Conservation (phyloP, 768 basidiomycete genomes). For the Calocera cornea region DNA sequence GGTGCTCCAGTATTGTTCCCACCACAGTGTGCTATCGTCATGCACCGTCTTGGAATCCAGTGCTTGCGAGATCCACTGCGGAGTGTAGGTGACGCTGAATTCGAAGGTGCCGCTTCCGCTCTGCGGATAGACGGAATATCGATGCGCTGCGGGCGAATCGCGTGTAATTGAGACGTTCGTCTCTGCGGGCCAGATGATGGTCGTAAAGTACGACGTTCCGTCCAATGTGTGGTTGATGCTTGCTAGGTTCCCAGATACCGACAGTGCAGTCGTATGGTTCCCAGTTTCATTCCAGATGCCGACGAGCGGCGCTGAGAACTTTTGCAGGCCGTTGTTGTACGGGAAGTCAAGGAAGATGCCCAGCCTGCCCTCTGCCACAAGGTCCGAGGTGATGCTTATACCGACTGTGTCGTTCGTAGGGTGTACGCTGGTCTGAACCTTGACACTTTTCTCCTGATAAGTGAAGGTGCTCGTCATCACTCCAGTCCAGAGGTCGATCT, state of each 20-base stretch:
- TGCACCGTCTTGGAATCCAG: not conserved
- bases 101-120: conserved; percentile 20
- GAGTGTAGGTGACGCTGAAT: not conserved
- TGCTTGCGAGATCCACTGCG: not conserved
- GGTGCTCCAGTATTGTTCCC: conserved; percentile 37
- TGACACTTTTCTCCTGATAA: conserved; percentile 26
- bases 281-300: conserved; percentile 36
- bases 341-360: conserved; percentile 46
- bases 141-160: conserved; percentile 33
- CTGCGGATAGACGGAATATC: conserved; percentile 34
- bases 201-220: conserved; percentile 31
- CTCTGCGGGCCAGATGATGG: conserved; percentile 28
- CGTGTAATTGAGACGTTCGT: conserved; percentile 27
- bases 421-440: conserved; percentile 31
- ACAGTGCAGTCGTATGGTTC: conserved; percentile 36
- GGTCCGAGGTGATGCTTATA: conserved; percentile 29
- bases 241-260: conserved; percentile 20
- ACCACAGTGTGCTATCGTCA: conserved; percentile 16
- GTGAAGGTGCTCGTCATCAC: conserved; percentile 35
- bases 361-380: conserved; percentile 29
- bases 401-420: conserved; percentile 31
- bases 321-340: conserved; percentile 44
- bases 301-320: conserved; percentile 47
- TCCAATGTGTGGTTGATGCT: conserved; percentile 34
- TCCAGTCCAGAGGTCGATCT: conserved; percentile 45